phyloP scores from a whole-genome alignment of 129 eudicot species.

The Ambrosia artemisiifolia region DNA sequence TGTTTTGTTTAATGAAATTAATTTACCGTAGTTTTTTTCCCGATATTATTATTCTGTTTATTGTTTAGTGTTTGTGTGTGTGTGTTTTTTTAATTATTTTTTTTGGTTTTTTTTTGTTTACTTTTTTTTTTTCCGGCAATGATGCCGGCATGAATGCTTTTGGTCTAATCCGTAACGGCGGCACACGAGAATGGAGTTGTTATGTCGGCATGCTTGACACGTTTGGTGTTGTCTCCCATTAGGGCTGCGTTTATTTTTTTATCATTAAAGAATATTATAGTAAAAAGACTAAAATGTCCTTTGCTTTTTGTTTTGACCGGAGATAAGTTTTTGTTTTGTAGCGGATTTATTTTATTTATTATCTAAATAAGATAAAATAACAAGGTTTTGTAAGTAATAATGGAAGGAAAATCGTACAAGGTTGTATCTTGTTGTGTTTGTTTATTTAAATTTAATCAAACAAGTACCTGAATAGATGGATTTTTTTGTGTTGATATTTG shows the following conservation, averaged over 20 bases:
- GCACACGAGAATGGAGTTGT: conserved; percentile 22
- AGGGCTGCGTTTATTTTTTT: conserved; percentile 25
- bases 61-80: too few species aligned
- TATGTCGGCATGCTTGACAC: conserved; percentile 41
- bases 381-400: too few species aligned
- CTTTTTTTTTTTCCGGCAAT: background rate
- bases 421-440: too few species aligned
- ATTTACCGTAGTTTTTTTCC: conserved; percentile 5
- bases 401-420: too few species aligned
- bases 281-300: conserved; percentile 15
- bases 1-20: conserved; percentile 3
- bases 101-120: too few species aligned
- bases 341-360: background rate
- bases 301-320: background rate
- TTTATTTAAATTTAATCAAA: too few species aligned
- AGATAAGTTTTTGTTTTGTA: background rate
- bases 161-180: conserved; percentile 23
- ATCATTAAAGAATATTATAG: background rate
- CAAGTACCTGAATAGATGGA: too few species aligned
- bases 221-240: conserved; percentile 36
- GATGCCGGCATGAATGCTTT: conserved; percentile 3
- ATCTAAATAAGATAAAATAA: too few species aligned
- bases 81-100: too few species aligned
- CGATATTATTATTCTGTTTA: background rate
- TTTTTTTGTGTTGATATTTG: too few species aligned